Percentiles rank a stretch among this genome's conserved stretches.
These are phyloP conservation scores for Tetrahymena elliotti DNA, from an alignment of 73 alveolate genomes.

Conservation along the genomic window DNA sequence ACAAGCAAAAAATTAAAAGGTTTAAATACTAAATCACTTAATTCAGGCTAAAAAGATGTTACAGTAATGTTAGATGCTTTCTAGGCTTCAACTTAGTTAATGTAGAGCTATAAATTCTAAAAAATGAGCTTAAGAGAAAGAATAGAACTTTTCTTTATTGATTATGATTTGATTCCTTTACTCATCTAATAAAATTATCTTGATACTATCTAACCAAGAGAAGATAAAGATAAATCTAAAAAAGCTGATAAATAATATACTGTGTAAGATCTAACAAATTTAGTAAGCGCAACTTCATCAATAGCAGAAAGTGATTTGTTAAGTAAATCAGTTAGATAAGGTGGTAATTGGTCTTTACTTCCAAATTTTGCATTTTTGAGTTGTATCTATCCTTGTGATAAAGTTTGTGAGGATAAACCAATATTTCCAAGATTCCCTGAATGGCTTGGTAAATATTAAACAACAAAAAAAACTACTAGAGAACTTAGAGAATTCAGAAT, in stretches of 20 bases:
- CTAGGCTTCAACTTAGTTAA: slow-evolving; percentile 87
- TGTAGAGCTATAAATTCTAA: slow-evolving; percentile 59
- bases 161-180: slow-evolving; percentile 92
- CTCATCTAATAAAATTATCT: slow-evolving; percentile 90
- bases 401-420: slow-evolving; percentile 28
- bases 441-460: slow-evolving; percentile 80
- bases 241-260: not conserved
- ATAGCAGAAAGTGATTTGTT: not conserved
- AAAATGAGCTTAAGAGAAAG: slow-evolving; percentile 55
- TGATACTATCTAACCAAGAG: not conserved
- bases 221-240: not conserved
- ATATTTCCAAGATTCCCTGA: slow-evolving; percentile 88
- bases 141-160: slow-evolving; percentile 87
- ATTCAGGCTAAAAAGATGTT: slow-evolving; percentile 65
- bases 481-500: slow-evolving; percentile 65
- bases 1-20: slow-evolving; percentile 40
- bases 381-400: slow-evolving; percentile 62
- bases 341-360: slow-evolving; percentile 84
- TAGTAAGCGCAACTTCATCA: not conserved
- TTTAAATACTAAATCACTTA: slow-evolving; percentile 14
- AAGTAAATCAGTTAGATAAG: slow-evolving; percentile 47
- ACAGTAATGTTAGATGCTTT: slow-evolving; percentile 76
- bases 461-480: slow-evolving; percentile 68
- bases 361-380: slow-evolving; percentile 79
- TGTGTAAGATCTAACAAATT: not conserved